These are phyloP conservation scores for Cyclocybe cylindracea DNA, from an alignment of 768 basidiomycete species.

Conservation along the genomic window DNA sequence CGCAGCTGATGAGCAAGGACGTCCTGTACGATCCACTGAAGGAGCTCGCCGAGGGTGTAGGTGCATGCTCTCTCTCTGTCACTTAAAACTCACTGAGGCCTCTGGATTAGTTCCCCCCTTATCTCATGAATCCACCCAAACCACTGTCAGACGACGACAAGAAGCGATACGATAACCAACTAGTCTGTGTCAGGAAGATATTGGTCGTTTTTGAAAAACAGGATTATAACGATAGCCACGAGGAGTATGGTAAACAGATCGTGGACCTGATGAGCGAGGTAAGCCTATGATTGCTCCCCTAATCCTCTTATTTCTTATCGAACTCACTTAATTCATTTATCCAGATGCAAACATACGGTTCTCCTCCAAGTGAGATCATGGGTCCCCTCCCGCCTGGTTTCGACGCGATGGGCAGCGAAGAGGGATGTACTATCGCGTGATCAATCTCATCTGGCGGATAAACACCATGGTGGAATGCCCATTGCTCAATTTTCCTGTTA, in stretches of 20 bases:
- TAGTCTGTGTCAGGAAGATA: slow-evolving; percentile 54
- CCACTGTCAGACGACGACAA: slow-evolving; percentile 60
- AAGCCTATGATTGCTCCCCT: slow-evolving; percentile 5
- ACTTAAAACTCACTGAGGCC: neutral
- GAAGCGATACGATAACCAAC: slow-evolving; percentile 65
- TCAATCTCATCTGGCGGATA: neutral
- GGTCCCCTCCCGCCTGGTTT: slow-evolving; percentile 74
- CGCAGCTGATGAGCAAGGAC: slow-evolving; percentile 78
- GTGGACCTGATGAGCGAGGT: slow-evolving; percentile 80
- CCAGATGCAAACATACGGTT: slow-evolving; percentile 78
- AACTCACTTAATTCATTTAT: neutral
- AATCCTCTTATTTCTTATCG: neutral
- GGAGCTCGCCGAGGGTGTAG: slow-evolving; percentile 72
- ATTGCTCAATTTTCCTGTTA: neutral
- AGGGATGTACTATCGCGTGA: slow-evolving; percentile 30
- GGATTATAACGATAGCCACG: slow-evolving; percentile 56
- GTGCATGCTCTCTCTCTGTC: slow-evolving; percentile 12
- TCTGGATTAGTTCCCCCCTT: slow-evolving; percentile 67
- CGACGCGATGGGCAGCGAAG: slow-evolving; percentile 22
- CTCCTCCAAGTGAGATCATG: slow-evolving; percentile 83
- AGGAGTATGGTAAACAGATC: slow-evolving; percentile 45
- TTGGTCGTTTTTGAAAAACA: slow-evolving; percentile 66
- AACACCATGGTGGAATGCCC: neutral
- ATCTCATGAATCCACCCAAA: slow-evolving; percentile 57
- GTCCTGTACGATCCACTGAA: slow-evolving; percentile 86